These are phyloP conservation scores for Quercus alba DNA, from an alignment of 306 rosid species.

Conservation along the genomic window DNA sequence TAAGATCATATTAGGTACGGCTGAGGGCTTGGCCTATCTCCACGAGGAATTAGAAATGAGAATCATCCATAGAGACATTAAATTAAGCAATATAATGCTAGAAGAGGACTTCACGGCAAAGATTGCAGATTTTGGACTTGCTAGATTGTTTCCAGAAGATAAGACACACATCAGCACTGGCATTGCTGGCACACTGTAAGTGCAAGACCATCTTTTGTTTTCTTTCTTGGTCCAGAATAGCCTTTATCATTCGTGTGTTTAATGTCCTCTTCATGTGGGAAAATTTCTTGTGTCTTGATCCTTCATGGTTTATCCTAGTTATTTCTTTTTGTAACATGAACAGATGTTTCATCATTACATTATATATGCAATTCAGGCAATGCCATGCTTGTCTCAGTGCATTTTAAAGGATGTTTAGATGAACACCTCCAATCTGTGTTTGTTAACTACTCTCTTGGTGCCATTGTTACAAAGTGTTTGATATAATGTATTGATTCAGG, in stretches of 20 bases:
- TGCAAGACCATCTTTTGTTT: background rate
- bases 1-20: slow-evolving; percentile 39
- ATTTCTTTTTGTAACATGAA: background rate
- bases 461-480: background rate
- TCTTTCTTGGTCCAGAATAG: background rate
- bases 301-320: background rate
- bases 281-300: background rate
- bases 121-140: slow-evolving; percentile 76
- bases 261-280: background rate
- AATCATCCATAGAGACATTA: slow-evolving; percentile 71
- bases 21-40: slow-evolving; percentile 65
- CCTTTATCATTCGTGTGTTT: background rate
- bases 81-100: slow-evolving; percentile 55
- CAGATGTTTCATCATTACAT: background rate
- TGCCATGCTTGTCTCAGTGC: too few relatives aligned
- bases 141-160: slow-evolving; percentile 54
- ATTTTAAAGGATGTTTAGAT: background rate
- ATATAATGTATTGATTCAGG: background rate
- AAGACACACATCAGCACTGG: slow-evolving; percentile 44
- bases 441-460: background rate
- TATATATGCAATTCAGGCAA: background rate
- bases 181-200: slow-evolving; percentile 45
- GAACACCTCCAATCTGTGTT: background rate
- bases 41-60: slow-evolving; percentile 60
- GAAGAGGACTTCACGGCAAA: slow-evolving; percentile 52